Conservation (phyloP, 305 asterid species). For the Withania somnifera region DNA sequence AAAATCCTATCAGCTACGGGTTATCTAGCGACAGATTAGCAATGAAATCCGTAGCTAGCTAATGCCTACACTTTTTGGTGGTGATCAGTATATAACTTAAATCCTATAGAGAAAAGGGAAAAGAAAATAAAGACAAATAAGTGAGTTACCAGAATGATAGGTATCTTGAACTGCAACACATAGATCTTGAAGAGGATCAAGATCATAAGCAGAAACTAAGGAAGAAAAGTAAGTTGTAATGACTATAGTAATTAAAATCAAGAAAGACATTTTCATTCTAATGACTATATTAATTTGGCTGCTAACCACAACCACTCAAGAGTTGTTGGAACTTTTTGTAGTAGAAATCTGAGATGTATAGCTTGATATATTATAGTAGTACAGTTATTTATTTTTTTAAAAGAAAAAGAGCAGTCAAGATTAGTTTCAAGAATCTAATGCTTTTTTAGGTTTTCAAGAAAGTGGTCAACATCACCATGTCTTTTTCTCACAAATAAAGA, state of each 20-base stretch:
- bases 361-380: not conserved
- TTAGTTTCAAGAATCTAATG: not conserved
- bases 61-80: too few relatives aligned
- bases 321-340: not conserved
- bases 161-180: constrained; percentile 6
- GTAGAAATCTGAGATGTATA: not conserved
- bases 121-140: not conserved
- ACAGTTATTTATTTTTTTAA: too few relatives aligned
- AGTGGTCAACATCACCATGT: not conserved
- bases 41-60: not conserved
- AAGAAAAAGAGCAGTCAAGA: not conserved
- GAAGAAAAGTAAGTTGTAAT: not conserved
- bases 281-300: not conserved
- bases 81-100: too few relatives aligned
- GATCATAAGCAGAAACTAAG: constrained; percentile 8
- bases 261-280: not conserved
- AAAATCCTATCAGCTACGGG: not conserved
- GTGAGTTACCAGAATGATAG: not conserved
- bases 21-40: not conserved
- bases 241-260: not conserved
- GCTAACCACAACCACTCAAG: not conserved
- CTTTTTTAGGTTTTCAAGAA: not conserved
- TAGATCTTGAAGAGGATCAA: constrained; percentile 12
- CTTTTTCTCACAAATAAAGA: not conserved
- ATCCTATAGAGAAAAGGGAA: not conserved